These are phyloP conservation scores for Gossypium gossypioides DNA, from an alignment of 441 rosid genomes.

Conservation along the genomic window DNA sequence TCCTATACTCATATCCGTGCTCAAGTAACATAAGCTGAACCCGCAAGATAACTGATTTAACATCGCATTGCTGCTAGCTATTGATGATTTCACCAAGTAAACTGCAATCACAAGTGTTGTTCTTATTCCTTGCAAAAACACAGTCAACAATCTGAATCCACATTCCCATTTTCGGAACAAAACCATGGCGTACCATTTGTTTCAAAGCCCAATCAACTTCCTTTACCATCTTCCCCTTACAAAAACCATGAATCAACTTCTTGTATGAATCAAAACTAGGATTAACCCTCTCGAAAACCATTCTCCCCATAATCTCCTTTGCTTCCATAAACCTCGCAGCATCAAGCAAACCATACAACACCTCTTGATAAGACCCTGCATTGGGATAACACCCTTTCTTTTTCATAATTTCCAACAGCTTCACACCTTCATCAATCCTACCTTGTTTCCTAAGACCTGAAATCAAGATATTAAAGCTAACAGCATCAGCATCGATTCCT, in stretches of 20 bases:
- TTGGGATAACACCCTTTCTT: slow-evolving; percentile 59
- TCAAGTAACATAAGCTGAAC: background rate
- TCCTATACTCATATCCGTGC: background rate
- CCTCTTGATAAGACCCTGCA: slow-evolving; percentile 60
- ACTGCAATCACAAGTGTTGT: background rate
- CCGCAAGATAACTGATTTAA: background rate
- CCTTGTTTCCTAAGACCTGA: slow-evolving; percentile 72
- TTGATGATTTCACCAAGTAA: slow-evolving; percentile 18
- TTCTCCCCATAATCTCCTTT: slow-evolving; percentile 37
- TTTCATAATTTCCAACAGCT: slow-evolving; percentile 51
- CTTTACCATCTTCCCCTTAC: slow-evolving; percentile 27
- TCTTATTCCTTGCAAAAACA: slow-evolving; percentile 19
- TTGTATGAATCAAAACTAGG: slow-evolving; percentile 64
- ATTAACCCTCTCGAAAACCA: slow-evolving; percentile 38
- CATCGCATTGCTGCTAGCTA: background rate
- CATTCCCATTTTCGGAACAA: slow-evolving; percentile 64
- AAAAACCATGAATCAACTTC: slow-evolving; percentile 52
- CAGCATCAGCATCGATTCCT: slow-evolving; percentile 50
- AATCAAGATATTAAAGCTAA: slow-evolving; percentile 66
- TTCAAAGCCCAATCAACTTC: slow-evolving; percentile 61
- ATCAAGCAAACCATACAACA: slow-evolving; percentile 67
- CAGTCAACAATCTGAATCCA: slow-evolving; percentile 44
- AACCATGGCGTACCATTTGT: slow-evolving; percentile 65
- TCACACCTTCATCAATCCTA: slow-evolving; percentile 54
- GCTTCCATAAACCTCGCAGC: slow-evolving; percentile 43